A percentile compares a stretch with the other conserved stretches of the same genome.
Conservation (phyloP, 1,284 basidiomycete genomes). For the Melampsora abietis-canadensis region DNA sequence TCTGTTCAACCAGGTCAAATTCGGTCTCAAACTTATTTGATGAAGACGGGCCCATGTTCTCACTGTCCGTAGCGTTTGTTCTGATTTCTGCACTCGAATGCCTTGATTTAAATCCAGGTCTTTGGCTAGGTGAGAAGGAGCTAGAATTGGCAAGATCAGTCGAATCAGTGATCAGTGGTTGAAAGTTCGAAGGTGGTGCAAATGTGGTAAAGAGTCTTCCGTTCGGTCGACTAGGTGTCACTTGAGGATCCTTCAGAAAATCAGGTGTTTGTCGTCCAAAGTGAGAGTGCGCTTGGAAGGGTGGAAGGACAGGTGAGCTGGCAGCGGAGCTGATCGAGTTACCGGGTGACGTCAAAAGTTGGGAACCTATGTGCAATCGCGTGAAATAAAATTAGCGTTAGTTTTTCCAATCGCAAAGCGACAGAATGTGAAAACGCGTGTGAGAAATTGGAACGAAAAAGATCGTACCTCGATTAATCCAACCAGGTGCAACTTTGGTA, state of each 20-base stretch:
- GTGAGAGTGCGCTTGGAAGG: neutral
- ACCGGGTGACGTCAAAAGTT: constrained; percentile 33
- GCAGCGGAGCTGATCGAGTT: constrained; percentile 28
- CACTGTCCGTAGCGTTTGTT: neutral
- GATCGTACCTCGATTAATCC: constrained; percentile 33
- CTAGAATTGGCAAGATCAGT: neutral
- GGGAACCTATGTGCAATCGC: constrained; percentile 1
- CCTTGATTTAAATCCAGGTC: constrained; percentile 9
- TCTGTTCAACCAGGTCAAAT: constrained; percentile 20
- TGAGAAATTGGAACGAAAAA: neutral
- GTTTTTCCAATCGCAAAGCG: neutral
- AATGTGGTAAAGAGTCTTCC: constrained; percentile 23
- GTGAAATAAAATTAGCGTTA: neutral
- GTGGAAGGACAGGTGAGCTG: constrained; percentile 34
- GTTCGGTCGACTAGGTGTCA: constrained; percentile 31
- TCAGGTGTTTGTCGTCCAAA: neutral
- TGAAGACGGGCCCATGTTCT: neutral
- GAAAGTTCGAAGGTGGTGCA: constrained; percentile 13
- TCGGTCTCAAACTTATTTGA: constrained; percentile 12
- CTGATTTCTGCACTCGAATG: constrained; percentile 12
- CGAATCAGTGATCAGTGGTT: constrained; percentile 13
- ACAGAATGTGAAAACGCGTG: neutral
- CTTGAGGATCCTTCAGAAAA: constrained; percentile 27
- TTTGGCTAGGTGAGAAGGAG: constrained; percentile 2
- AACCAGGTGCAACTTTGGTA: constrained; percentile 28